A percentile compares a stretch with the other conserved stretches of the same genome.
Conservation (phyloP, 2,329 filamentous ascomycete species). For the Samsoniella hepiali region DNA sequence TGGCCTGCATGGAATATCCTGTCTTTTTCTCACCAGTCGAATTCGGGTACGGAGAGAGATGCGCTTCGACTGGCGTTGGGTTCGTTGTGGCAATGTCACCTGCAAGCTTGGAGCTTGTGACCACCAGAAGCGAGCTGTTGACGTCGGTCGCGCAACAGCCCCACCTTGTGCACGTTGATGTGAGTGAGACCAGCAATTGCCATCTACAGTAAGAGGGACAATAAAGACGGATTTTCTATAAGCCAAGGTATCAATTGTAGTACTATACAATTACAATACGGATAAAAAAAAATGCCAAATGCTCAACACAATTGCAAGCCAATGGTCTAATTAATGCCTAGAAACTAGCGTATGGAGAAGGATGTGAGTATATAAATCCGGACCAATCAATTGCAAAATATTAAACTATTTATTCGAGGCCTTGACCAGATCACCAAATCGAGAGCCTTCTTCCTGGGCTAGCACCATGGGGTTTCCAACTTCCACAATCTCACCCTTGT, state of each 20-base stretch:
- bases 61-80: background rate
- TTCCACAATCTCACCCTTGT: slow-evolving; percentile 6
- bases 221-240: too few species aligned
- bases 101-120: slow-evolving; percentile 5
- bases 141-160: slow-evolving; percentile 10
- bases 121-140: background rate
- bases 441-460: background rate
- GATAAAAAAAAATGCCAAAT: background rate
- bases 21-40: background rate
- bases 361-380: too few species aligned
- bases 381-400: background rate
- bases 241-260: too few species aligned
- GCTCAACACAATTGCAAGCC: too few species aligned
- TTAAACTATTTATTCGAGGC: background rate
- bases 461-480: background rate
- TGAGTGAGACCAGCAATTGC: background rate
- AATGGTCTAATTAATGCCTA: too few species aligned
- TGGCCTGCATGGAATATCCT: background rate
- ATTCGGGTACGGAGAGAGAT: background rate
- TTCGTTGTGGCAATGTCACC: slow-evolving; percentile 3
- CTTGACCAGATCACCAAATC: background rate
- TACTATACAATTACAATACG: background rate
- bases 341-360: too few species aligned
- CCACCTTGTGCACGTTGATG: background rate
- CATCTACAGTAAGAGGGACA: background rate